Evolutionary conservation across 345 rosid genomes (phyloP).

Genomic region (Odontarrhena argentea): DNA sequence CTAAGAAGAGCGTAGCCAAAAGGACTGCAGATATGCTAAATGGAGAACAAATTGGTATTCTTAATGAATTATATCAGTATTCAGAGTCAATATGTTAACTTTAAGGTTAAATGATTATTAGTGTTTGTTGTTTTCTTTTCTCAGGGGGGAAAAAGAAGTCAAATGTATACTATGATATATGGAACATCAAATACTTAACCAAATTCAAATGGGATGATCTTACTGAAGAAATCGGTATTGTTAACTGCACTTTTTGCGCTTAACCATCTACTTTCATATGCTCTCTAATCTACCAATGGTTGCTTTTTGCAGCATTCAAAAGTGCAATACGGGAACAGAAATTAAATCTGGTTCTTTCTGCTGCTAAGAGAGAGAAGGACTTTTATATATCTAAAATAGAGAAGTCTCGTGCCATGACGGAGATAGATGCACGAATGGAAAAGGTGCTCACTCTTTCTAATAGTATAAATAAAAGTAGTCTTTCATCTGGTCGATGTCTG

Average conservation of each 20-base stretch:
- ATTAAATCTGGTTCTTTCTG: conserved; percentile 74
- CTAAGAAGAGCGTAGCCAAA: conserved; percentile 73
- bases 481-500: conserved; percentile 1
- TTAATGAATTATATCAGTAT: conserved; percentile 1
- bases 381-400: conserved; percentile 82
- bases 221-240: conserved; percentile 79
- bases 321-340: conserved; percentile 80
- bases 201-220: conserved; percentile 99
- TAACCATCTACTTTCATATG: background rate
- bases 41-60: conserved; percentile 88
- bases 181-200: conserved; percentile 95
- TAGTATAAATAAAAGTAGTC: background rate
- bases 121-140: conserved; percentile 21
- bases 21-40: conserved; percentile 80
- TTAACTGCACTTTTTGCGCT: conserved; percentile 18
- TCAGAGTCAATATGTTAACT: background rate
- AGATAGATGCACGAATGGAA: conserved; percentile 75
- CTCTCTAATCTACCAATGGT: conserved; percentile 35
- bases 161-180: conserved; percentile 69
- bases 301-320: conserved; percentile 66
- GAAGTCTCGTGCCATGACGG: conserved; percentile 60
- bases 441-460: conserved; percentile 53
- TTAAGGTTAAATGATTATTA: background rate
- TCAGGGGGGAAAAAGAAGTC: conserved; percentile 93
- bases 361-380: conserved; percentile 92